Conservation (phyloP, 331 rosid species). For the Pyracantha coccinea region DNA sequence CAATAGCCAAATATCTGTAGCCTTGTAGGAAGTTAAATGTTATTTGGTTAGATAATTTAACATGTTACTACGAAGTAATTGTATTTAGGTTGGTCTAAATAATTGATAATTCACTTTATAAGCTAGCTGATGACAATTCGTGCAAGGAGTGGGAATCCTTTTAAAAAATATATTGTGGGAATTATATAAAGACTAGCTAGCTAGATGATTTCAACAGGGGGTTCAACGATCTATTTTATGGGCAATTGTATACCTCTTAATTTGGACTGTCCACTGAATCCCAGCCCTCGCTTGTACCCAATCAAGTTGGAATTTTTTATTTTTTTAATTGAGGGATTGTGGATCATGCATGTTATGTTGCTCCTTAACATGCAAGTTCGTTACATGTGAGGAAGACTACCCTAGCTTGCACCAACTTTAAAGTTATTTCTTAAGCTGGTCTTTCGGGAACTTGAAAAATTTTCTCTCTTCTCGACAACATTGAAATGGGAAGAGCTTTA, state of each 20-base stretch:
- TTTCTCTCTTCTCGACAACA: neutral
- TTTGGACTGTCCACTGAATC: neutral
- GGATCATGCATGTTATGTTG: neutral
- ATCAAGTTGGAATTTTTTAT: neutral
- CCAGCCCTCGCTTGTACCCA: neutral
- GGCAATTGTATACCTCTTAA: neutral
- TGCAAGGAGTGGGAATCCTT: no score
- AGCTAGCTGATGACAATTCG: no score
- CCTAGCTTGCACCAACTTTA: neutral
- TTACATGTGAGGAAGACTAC: neutral
- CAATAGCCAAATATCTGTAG: no score
- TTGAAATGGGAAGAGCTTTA: neutral
- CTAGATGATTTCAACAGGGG: neutral
- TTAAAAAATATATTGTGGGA: no score
- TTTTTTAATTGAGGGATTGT: neutral
- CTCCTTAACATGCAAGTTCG: neutral
- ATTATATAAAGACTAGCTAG: no score
- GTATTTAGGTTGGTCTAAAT: no score
- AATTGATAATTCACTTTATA: no score
- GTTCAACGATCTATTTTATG: neutral
- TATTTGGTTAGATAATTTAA: no score
- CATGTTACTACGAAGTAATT: no score
- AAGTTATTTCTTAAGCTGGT: neutral
- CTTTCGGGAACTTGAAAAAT: neutral
- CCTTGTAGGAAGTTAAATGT: no score